Evolutionary conservation across 2,329 filamentous ascomycete genomes (phyloP).

Genomic region (Blastomyces silverae): DNA sequence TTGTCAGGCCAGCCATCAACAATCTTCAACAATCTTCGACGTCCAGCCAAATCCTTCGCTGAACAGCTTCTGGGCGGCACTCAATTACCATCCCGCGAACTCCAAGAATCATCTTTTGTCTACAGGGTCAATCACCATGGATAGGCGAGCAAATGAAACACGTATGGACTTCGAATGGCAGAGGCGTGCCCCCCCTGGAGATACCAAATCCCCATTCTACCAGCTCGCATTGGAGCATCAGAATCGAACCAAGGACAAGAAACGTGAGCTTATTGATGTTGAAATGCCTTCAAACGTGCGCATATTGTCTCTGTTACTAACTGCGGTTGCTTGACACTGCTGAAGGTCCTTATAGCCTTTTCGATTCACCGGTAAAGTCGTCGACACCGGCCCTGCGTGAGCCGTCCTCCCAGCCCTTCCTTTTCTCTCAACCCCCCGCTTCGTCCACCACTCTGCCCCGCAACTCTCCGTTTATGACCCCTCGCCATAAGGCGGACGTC

Average conservation of each 20-base stretch:
- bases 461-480: conserved; percentile 44
- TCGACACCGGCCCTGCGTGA: conserved; percentile 43
- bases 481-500: conserved; percentile 40
- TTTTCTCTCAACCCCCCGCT: conserved; percentile 40
- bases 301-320: conserved; percentile 7
- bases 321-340: not conserved
- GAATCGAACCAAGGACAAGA: conserved; percentile 33
- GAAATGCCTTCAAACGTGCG: conserved; percentile 1
- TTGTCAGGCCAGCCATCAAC: conserved; percentile 8
- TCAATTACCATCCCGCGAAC: too few relatives aligned
- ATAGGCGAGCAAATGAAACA: conserved; percentile 39
- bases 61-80: too few relatives aligned
- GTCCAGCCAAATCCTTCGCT: not conserved
- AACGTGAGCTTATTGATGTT: conserved; percentile 33
- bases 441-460: conserved; percentile 30
- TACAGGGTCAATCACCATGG: conserved; percentile 25
- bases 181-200: conserved; percentile 39
- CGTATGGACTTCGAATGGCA: conserved; percentile 50
- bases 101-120: too few relatives aligned
- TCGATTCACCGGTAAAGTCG: conserved; percentile 46
- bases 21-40: not conserved
- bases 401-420: conserved; percentile 46
- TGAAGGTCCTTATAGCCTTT: conserved; percentile 37
- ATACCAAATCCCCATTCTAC: conserved; percentile 43
- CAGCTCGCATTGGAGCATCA: conserved; percentile 42